phyloP scores from a whole-genome alignment of 345 rosid genomes.

The Laguncularia racemosa region DNA sequence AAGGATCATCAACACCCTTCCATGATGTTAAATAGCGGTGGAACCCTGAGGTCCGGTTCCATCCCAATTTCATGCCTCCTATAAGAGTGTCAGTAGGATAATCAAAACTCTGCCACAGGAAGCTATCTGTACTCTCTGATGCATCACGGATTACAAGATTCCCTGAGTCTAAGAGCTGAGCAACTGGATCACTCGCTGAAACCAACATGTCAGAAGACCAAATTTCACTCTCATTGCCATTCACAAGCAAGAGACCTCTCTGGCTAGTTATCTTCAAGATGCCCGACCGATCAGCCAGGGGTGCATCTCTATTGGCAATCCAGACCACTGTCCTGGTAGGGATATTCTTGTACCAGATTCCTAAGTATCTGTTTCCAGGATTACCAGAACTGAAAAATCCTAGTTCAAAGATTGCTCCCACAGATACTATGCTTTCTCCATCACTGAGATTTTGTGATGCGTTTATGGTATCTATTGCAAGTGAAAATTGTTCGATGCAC shows the following conservation, averaged over 20 bases:
- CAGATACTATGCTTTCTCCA: constrained; percentile 6
- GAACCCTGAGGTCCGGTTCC: constrained; percentile 1
- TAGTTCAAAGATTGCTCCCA: constrained; percentile 13
- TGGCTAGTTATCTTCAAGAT: constrained; percentile 2
- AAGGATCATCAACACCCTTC: constrained; percentile 28
- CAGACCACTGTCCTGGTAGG: constrained; percentile 20
- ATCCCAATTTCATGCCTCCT: constrained; percentile 10
- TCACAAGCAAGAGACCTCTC: constrained; percentile 10
- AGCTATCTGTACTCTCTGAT: background rate
- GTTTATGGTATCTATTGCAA: constrained; percentile 4
- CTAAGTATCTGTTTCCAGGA: constrained; percentile 18
- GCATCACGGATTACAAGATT: constrained; percentile 16
- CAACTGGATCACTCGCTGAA: constrained; percentile 4
- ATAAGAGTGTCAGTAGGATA: constrained; percentile 13
- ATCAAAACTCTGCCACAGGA: constrained; percentile 11
- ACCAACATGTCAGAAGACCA: constrained; percentile 2
- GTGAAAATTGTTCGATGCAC: too few relatives aligned
- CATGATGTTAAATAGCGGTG: constrained; percentile 25
- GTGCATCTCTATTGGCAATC: constrained; percentile 43
- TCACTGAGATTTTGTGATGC: constrained; percentile 2
- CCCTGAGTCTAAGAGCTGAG: constrained; percentile 17
- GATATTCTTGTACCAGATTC: constrained; percentile 28
- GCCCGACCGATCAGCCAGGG: constrained; percentile 17
- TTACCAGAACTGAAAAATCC: constrained; percentile 24
- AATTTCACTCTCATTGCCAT: background rate